Conservation (phyloP, 2,329 filamentous ascomycete genomes). For the Tympanopsis confertula region DNA sequence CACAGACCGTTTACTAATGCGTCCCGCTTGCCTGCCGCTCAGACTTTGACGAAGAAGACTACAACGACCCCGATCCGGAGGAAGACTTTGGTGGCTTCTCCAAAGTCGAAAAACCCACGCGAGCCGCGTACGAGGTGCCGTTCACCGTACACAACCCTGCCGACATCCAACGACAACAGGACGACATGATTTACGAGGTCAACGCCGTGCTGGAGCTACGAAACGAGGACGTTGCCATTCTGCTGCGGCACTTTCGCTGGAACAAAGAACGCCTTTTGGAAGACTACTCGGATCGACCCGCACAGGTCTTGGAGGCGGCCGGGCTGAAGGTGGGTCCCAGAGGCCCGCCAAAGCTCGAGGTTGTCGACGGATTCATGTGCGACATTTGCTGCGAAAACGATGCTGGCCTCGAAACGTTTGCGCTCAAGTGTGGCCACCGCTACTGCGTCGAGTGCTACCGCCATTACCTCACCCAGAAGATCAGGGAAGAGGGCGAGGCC, state of each 20-base stretch:
- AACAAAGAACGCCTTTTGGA: constrained; percentile 93
- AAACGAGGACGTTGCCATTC: constrained; percentile 79
- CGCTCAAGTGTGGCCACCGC: constrained; percentile 86
- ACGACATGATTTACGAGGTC: constrained; percentile 77
- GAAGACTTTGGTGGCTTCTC: constrained; percentile 25
- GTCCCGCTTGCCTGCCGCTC: constrained; percentile 37
- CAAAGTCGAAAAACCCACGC: constrained; percentile 58
- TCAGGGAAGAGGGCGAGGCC: constrained; percentile 87
- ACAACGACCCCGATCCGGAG: constrained; percentile 36
- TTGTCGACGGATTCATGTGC: constrained; percentile 69
- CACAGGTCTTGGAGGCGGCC: constrained; percentile 70
- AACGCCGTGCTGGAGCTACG: constrained; percentile 82
- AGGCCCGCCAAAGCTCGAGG: constrained; percentile 55
- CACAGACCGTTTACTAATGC: constrained; percentile 6
- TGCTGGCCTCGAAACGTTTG: constrained; percentile 67
- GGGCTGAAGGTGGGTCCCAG: constrained; percentile 59
- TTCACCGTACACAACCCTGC: constrained; percentile 70
- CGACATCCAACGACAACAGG: constrained; percentile 78
- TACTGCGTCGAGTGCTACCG: constrained; percentile 89
- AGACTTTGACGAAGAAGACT: constrained; percentile 44
- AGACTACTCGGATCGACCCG: constrained; percentile 83
- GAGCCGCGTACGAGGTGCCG: constrained; percentile 69
- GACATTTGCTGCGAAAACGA: constrained; percentile 94
- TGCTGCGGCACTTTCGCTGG: constrained; percentile 83
- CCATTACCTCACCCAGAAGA: constrained; percentile 85